phyloP scores from a whole-genome alignment of 176 grass and related monocot species.

The Carex scoparia region DNA sequence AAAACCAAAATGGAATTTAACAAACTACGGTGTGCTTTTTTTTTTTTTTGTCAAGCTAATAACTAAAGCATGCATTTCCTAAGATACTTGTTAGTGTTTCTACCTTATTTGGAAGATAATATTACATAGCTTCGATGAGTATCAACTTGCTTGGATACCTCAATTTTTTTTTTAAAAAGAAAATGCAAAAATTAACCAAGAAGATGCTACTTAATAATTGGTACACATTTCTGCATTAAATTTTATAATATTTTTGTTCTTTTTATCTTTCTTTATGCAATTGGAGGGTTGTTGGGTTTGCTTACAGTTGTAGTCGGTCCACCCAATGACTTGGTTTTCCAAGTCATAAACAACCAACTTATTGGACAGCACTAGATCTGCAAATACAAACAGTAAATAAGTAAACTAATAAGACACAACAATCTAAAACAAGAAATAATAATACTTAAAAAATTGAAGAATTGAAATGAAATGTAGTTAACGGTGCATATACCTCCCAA shows the following conservation, averaged over 20 bases:
- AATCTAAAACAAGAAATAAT: conserved; percentile 2
- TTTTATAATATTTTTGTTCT: not conserved
- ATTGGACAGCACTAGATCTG: conserved; percentile 90
- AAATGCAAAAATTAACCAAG: not conserved
- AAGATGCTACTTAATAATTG: not conserved
- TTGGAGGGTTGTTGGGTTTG: not conserved
- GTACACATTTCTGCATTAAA: not conserved
- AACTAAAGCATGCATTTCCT: not conserved
- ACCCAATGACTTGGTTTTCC: conserved; percentile 89
- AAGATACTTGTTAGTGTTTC: not conserved
- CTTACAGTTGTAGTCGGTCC: conserved; percentile 96
- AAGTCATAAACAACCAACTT: conserved; percentile 93
- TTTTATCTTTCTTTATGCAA: not conserved
- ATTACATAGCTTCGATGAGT: not conserved
- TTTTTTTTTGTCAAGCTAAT: not conserved
- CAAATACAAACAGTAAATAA: conserved; percentile 22
- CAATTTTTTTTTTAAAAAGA: not conserved
- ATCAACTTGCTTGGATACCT: not conserved
- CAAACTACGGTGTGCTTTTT: not conserved
- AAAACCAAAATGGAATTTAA: conserved; percentile 9
- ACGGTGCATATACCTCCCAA: conserved; percentile 64
- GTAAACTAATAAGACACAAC: not conserved
- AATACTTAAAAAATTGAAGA: conserved; percentile 5
- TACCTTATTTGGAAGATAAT: not conserved
- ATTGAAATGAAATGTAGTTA: conserved; percentile 18